Base-by-base conservation (phyloP, 805 yeast species). In the Hanseniaspora valbyensis region DNA sequence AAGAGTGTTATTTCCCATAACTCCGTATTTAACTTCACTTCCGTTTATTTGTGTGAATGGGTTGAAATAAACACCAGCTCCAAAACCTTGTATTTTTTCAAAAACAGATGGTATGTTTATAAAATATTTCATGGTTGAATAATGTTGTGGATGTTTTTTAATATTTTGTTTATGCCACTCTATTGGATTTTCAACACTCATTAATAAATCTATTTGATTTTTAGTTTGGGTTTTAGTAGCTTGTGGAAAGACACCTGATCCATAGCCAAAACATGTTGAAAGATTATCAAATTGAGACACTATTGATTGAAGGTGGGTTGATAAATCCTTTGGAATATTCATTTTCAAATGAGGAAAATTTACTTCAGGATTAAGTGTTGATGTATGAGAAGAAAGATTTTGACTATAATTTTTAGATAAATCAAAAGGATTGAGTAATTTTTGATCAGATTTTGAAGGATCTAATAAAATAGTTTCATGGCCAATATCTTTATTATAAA, bases 31-130 rank as follows among this genome's bases (percentile, higher is more conserved):
- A 41, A 90, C 76, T 46, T 75, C 62, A 33, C 70, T 65, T 9
- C 78, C 76, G 49, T 74, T 71, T 49, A 88, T 71, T 41, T 75
- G 71, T 6, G 85, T 87, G 64, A 75, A 92, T 3, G 98, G 97
- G 61, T 92, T 92, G 70, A 86, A 92, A 64, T 90, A 92, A 2
- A 90, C 83, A 7, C 96, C 96, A 0, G 95, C 92, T 1, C 95
- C 96, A 18, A 75, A 55, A 32, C 77, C 74, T 61, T 82, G 88
- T 16, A 83, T 74, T 53, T 63, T 66, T 12, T 48, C 51, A 48
- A 48, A 48, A 13, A 48, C 2, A 4, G 29, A n/a, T 2, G 51
- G 51, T 8, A 48, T 40, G 2, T 80, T 68, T 8, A 85, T 73
- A 1, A 73, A 69, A 49, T 61, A 66, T 53, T 75, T 71, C 46